A percentile compares a stretch with the other conserved stretches of the same genome.
Conservation (phyloP, 305 asterid genomes). For the Fraxinus platypoda region DNA sequence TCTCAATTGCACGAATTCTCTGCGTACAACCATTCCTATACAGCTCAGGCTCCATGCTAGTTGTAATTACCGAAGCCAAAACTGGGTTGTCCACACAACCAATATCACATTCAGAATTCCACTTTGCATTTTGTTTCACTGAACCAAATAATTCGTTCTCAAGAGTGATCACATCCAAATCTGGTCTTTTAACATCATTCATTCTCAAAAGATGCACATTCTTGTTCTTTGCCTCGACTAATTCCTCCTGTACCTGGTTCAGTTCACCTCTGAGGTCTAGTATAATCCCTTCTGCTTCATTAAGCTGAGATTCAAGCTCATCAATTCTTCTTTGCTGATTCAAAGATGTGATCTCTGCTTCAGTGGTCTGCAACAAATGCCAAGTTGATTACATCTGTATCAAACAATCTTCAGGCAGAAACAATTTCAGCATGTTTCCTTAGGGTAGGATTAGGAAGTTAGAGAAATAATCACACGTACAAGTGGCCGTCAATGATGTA, state of each 20-base stretch:
- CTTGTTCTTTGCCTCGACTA: slow-evolving; percentile 37
- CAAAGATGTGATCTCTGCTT: slow-evolving; percentile 37
- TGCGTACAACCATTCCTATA: slow-evolving; percentile 28
- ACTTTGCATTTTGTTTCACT: slow-evolving; percentile 9
- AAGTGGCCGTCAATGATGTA: neutral
- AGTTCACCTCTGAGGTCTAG: slow-evolving; percentile 66
- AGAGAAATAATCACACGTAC: slow-evolving; percentile 3
- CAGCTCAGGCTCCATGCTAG: slow-evolving; percentile 28
- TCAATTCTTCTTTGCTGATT: slow-evolving; percentile 41
- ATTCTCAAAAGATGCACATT: slow-evolving; percentile 15
- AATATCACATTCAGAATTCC: slow-evolving; percentile 15
- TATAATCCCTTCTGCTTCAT: slow-evolving; percentile 76
- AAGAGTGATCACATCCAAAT: neutral
- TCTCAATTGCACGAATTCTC: slow-evolving; percentile 27
- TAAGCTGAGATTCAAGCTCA: slow-evolving; percentile 71
- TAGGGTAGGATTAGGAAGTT: neutral
- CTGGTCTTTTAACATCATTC: slow-evolving; percentile 12
- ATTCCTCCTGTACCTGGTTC: slow-evolving; percentile 38
- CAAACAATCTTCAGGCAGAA: neutral
- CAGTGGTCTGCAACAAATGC: slow-evolving; percentile 43
- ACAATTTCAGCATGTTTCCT: neutral
- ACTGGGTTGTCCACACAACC: slow-evolving; percentile 23
- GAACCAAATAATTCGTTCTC: slow-evolving; percentile 12
- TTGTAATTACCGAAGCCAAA: slow-evolving; percentile 18
- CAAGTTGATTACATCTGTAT: slow-evolving; percentile 13